Evolutionary conservation across 1,284 basidiomycete species (phyloP).

Genomic region (Porogramme epimiltina): DNA sequence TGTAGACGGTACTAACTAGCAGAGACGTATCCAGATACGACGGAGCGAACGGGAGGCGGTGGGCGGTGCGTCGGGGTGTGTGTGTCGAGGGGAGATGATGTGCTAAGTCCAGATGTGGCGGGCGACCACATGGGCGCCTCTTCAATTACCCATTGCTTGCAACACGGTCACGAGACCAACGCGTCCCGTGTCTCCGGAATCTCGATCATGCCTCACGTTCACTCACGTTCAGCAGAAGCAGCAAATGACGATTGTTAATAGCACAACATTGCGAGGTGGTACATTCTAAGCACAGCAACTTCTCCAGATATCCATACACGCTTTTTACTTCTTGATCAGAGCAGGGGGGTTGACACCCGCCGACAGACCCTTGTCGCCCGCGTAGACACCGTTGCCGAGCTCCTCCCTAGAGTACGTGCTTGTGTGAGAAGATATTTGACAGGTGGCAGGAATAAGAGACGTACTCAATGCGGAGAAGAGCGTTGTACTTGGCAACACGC

Average conservation of each 20-base stretch:
- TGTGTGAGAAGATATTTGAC: slow-evolving; percentile 8
- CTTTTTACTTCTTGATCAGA: slow-evolving; percentile 63
- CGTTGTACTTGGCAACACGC: slow-evolving; percentile 94
- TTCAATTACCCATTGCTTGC: not conserved
- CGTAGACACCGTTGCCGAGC: slow-evolving; percentile 71
- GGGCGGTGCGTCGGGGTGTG: no score
- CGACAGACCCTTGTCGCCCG: slow-evolving; percentile 81
- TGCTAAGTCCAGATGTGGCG: not conserved
- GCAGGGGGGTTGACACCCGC: slow-evolving; percentile 74
- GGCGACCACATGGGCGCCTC: not conserved
- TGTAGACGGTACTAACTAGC: no score
- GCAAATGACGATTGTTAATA: slow-evolving; percentile 1
- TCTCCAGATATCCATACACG: slow-evolving; percentile 21
- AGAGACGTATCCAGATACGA: no score
- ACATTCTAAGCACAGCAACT: slow-evolving; percentile 23
- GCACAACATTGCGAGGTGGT: slow-evolving; percentile 16
- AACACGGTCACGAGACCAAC: slow-evolving; percentile 19
- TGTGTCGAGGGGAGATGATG: not conserved
- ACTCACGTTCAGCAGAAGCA: not conserved
- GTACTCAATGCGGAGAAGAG: slow-evolving; percentile 88
- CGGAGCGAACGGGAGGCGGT: not conserved
- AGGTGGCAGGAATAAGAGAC: slow-evolving; percentile 31
- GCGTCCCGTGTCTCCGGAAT: slow-evolving; percentile 17
- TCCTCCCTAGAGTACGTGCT: slow-evolving; percentile 65
- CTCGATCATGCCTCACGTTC: no score